A percentile compares a stretch with the other conserved stretches of the same genome.
These are phyloP conservation scores for Raphanus sativus DNA, from an alignment of 345 rosid species.

Conservation along the genomic window DNA sequence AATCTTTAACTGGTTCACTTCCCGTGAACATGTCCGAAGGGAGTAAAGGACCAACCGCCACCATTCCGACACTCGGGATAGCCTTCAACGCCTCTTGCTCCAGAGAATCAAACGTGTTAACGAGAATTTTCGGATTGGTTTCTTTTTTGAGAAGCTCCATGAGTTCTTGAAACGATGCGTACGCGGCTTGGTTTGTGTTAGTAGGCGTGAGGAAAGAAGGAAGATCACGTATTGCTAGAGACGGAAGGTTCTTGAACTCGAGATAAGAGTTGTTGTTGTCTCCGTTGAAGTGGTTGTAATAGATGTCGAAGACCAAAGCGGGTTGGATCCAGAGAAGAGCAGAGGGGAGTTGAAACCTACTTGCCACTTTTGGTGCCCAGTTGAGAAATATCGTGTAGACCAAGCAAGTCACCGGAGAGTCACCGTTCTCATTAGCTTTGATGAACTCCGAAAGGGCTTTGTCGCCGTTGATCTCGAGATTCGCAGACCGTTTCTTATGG, in stretches of 20 bases:
- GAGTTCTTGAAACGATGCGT: constrained; percentile 19
- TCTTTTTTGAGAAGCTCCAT: constrained; percentile 38
- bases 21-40: constrained; percentile 20
- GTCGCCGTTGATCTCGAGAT: constrained; percentile 28
- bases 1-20: background rate
- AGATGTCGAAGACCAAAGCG: constrained; percentile 57
- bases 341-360: constrained; percentile 41
- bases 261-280: constrained; percentile 21
- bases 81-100: constrained; percentile 44
- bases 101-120: constrained; percentile 53
- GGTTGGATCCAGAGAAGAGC: constrained; percentile 72
- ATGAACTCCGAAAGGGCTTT: constrained; percentile 30
- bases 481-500: background rate
- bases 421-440: constrained; percentile 16
- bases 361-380: constrained; percentile 60
- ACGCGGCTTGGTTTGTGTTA: background rate
- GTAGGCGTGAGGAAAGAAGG: constrained; percentile 53
- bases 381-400: constrained; percentile 47
- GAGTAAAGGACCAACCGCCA: constrained; percentile 42
- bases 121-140: constrained; percentile 37
- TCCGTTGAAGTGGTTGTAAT: constrained; percentile 56
- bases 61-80: constrained; percentile 5
- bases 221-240: constrained; percentile 40
- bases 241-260: constrained; percentile 35
- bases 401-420: constrained; percentile 39